These are phyloP conservation scores for Herpetomonas muscarum DNA, from an alignment of 208 protist species.

Conservation along the genomic window DNA sequence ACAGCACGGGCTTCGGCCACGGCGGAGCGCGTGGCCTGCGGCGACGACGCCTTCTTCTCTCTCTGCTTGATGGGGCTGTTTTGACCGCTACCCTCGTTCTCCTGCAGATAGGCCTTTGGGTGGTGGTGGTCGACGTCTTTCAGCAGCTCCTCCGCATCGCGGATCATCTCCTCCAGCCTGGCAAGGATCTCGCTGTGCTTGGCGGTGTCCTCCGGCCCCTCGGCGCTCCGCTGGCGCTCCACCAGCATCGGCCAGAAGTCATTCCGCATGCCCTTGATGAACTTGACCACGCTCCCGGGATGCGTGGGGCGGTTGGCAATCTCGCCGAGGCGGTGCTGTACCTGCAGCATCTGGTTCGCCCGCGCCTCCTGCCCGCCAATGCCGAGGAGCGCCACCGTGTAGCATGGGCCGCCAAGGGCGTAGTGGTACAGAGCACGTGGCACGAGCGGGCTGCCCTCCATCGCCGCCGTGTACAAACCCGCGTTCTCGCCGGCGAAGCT, in stretches of 20 bases:
- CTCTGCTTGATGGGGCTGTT: neutral
- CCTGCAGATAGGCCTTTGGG: conserved; percentile 70
- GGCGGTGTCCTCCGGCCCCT: conserved; percentile 20
- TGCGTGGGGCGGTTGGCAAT: conserved; percentile 61
- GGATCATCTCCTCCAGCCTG: conserved; percentile 63
- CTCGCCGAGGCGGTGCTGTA: conserved; percentile 62
- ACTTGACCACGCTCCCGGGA: conserved; percentile 69
- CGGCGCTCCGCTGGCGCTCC: conserved; percentile 36
- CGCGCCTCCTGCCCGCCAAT: conserved; percentile 58
- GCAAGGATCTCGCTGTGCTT: conserved; percentile 51
- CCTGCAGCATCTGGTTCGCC: conserved; percentile 63
- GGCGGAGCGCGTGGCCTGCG: neutral
- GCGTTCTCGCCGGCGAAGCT: conserved; percentile 70
- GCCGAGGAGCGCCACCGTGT: conserved; percentile 68
- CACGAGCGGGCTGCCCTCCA: conserved; percentile 60
- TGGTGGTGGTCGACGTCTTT: conserved; percentile 68
- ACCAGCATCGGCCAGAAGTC: conserved; percentile 53
- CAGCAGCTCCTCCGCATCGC: conserved; percentile 58
- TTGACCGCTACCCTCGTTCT: conserved; percentile 12
- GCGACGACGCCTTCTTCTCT: neutral
- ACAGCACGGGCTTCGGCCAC: neutral
- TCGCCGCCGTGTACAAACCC: conserved; percentile 58
- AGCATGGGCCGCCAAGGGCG: conserved; percentile 78
- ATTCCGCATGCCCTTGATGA: conserved; percentile 63
- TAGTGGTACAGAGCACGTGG: conserved; percentile 77